Evolutionary conservation across 1,139 yeast genomes (phyloP).

Genomic region (Protomyces inouyei): DNA sequence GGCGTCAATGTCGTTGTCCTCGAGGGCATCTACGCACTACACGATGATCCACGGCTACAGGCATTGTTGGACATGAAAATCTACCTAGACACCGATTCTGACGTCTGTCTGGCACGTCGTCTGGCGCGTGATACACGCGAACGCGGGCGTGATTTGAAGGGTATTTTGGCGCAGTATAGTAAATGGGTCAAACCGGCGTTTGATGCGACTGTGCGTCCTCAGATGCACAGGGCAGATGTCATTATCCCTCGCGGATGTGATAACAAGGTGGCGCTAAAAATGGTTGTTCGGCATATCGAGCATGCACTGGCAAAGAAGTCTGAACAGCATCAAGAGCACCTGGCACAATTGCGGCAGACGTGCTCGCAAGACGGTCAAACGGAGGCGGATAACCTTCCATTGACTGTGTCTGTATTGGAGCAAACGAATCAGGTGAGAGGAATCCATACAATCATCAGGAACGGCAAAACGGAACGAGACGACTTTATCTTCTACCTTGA

Average conservation of each 20-base stretch:
- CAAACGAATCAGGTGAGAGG: conserved; percentile 65
- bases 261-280: conserved; percentile 56
- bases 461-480: conserved; percentile 53
- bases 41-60: conserved; percentile 57
- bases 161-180: conserved; percentile 86
- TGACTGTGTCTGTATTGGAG: conserved; percentile 44
- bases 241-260: conserved; percentile 86
- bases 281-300: conserved; percentile 68
- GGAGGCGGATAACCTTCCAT: conserved; percentile 1
- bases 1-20: conserved; percentile 91
- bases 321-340: conserved; percentile 55
- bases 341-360: conserved; percentile 47
- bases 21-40: conserved; percentile 85
- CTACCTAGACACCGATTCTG: conserved; percentile 90
- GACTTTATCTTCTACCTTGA: conserved; percentile 80
- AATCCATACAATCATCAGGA: conserved; percentile 64
- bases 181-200: conserved; percentile 89
- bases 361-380: background rate
- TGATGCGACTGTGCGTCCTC: conserved; percentile 66
- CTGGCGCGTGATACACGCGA: conserved; percentile 77
- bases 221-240: conserved; percentile 75
- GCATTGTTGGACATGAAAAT: conserved; percentile 72
- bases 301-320: conserved; percentile 67
- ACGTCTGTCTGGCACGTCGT: conserved; percentile 83
- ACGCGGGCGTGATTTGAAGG: conserved; percentile 62